phyloP scores from a whole-genome alignment of 805 yeast genomes.

The Candida tallmaniae region DNA sequence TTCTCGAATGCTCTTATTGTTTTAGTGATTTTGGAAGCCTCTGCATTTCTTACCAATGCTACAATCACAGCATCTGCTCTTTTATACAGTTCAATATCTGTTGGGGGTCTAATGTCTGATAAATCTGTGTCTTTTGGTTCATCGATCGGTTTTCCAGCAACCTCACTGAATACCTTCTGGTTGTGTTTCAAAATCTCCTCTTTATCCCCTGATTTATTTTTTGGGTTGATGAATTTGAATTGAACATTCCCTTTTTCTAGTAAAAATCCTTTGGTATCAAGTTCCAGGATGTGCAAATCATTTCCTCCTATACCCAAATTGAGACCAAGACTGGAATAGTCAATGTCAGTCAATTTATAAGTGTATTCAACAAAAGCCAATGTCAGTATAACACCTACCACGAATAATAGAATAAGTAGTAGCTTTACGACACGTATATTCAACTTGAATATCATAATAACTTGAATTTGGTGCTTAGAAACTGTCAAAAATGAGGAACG shows the following conservation, averaged over 20 bases:
- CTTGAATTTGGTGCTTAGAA: too few relatives aligned
- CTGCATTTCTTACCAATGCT: conserved; percentile 68
- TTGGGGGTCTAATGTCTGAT: conserved; percentile 22
- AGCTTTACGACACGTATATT: conserved; percentile 12
- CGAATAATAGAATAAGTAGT: conserved; percentile 7
- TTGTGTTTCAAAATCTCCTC: conserved; percentile 35
- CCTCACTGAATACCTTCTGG: conserved; percentile 30
- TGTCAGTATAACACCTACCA: conserved; percentile 11
- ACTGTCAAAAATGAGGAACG: too few relatives aligned
- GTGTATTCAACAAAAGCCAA: conserved; percentile 9
- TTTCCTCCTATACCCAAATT: not conserved
- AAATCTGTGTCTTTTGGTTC: conserved; percentile 46
- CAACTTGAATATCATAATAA: conserved; percentile 16
- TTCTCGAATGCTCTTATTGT: conserved; percentile 61
- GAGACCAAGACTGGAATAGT: conserved; percentile 3
- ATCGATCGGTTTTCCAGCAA: conserved; percentile 30
- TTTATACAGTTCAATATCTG: conserved; percentile 20
- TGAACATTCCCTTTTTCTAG: conserved; percentile 24
- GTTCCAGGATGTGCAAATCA: not conserved
- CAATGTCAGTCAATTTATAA: conserved; percentile 4
- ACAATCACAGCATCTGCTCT: conserved; percentile 74
- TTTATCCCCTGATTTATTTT: conserved; percentile 21
- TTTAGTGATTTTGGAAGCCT: conserved; percentile 41
- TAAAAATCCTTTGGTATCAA: conserved; percentile 4
- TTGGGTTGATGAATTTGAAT: conserved; percentile 28